These are phyloP conservation scores for Lonicera japonica DNA, from an alignment of 129 eudicot species.

Conservation along the genomic window DNA sequence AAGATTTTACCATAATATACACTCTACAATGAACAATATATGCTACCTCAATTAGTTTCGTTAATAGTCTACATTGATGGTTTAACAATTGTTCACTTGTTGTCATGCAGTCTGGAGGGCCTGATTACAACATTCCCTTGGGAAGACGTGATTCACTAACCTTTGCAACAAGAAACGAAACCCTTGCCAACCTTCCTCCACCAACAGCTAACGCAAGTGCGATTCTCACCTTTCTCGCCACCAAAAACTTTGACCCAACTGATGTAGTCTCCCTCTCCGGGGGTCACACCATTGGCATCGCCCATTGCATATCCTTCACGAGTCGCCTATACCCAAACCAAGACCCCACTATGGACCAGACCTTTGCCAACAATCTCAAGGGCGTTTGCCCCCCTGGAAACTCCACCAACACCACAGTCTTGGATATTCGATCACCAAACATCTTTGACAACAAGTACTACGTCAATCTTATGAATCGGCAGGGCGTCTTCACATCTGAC, in stretches of 20 bases:
- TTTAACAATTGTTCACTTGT: background rate
- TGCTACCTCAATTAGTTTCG: too few relatives aligned
- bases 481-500: constrained; percentile 63
- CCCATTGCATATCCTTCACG: constrained; percentile 48
- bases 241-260: constrained; percentile 38
- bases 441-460: constrained; percentile 62
- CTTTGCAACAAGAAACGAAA: constrained; percentile 32
- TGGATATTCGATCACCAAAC: constrained; percentile 56
- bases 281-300: constrained; percentile 58
- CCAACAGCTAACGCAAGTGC: constrained; percentile 31
- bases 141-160: constrained; percentile 55
- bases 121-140: constrained; percentile 42
- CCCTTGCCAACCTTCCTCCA: constrained; percentile 48
- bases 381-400: constrained; percentile 27
- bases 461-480: constrained; percentile 53
- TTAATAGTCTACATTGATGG: too few relatives aligned
- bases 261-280: constrained; percentile 70
- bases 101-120: constrained; percentile 31
- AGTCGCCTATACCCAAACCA: constrained; percentile 42
- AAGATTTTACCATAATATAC: too few relatives aligned
- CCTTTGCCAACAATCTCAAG: constrained; percentile 35
- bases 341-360: constrained; percentile 50
- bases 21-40: too few relatives aligned
- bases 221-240: constrained; percentile 29
- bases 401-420: constrained; percentile 32